These are phyloP conservation scores for Starmerella sp. DNA, from an alignment of 805 yeast genomes.

Conservation along the genomic window DNA sequence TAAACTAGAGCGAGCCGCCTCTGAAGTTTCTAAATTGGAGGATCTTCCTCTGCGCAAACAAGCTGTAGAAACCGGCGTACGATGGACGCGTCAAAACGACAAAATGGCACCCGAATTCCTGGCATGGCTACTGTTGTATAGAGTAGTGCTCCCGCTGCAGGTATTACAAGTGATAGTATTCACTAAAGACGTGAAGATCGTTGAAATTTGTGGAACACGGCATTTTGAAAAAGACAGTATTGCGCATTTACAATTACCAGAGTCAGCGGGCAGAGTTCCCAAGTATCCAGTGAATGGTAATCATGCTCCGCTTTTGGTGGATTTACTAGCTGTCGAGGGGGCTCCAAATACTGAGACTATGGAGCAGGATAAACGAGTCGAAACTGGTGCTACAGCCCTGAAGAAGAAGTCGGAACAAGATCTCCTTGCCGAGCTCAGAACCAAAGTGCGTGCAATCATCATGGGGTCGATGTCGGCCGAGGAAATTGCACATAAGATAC, in stretches of 20 bases:
- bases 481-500: constrained; percentile 81
- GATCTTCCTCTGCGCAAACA: not conserved
- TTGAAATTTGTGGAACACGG: constrained; percentile 11
- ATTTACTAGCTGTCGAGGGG: not conserved
- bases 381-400: not conserved
- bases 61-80: not conserved
- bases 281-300: not conserved
- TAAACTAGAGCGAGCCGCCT: not conserved
- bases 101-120: not conserved
- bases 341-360: not conserved
- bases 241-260: constrained; percentile 1
- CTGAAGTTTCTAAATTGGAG: not conserved
- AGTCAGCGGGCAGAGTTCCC: not conserved
- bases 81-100: not conserved
- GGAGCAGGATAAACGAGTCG: not conserved
- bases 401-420: not conserved
- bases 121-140: constrained; percentile 13
- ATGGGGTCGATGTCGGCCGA: constrained; percentile 87
- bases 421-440: not conserved
- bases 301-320: not conserved
- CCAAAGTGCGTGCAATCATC: constrained; percentile 25
- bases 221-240: constrained; percentile 9
- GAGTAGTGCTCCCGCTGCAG: constrained; percentile 6
- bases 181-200: not conserved
- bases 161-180: constrained; percentile 7